Conservation (phyloP, 306 rosid genomes). For the Lathyrus tuberosus region DNA sequence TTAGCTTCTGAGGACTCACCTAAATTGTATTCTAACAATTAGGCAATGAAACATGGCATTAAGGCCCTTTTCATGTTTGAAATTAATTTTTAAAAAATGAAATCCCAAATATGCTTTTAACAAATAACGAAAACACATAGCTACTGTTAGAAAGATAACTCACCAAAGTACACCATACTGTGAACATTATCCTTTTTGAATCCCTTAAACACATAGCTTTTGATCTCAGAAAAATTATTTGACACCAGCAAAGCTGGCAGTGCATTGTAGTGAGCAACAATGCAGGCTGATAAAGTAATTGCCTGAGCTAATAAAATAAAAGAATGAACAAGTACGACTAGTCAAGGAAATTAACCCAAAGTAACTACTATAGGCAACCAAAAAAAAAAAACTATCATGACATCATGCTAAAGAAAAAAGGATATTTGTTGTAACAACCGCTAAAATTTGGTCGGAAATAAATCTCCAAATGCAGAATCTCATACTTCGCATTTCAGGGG, state of each 20-base stretch:
- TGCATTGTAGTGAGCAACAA: conserved; percentile 96
- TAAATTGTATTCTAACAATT: conserved; percentile 9
- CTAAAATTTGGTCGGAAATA: conserved; percentile 73
- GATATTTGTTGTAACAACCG: conserved; percentile 79
- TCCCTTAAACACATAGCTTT: conserved; percentile 92
- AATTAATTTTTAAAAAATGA: background rate
- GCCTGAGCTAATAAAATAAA: conserved; percentile 98
- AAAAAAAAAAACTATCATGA: background rate
- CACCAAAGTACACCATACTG: conserved; percentile 88
- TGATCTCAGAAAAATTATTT: conserved; percentile 95
- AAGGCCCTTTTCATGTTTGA: conserved; percentile 14
- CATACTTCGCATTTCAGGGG: conserved; percentile 53
- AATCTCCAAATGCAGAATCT: conserved; percentile 80
- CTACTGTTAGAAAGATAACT: conserved; percentile 40
- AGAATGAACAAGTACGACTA: conserved; percentile 73
- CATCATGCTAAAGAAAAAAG: conserved; percentile 44
- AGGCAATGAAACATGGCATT: background rate
- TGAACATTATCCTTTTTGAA: conserved; percentile 86
- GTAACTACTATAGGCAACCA: conserved; percentile 11
- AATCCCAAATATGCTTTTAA: conserved; percentile 16
- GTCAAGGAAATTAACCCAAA: conserved; percentile 62
- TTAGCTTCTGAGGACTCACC: background rate
- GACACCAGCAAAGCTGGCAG: conserved; percentile 90
- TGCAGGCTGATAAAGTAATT: conserved; percentile 91
- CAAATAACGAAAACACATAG: conserved; percentile 2